These are phyloP conservation scores for Cryoendolithus antarcticus DNA, from an alignment of 2,329 filamentous ascomycete genomes.

Conservation along the genomic window DNA sequence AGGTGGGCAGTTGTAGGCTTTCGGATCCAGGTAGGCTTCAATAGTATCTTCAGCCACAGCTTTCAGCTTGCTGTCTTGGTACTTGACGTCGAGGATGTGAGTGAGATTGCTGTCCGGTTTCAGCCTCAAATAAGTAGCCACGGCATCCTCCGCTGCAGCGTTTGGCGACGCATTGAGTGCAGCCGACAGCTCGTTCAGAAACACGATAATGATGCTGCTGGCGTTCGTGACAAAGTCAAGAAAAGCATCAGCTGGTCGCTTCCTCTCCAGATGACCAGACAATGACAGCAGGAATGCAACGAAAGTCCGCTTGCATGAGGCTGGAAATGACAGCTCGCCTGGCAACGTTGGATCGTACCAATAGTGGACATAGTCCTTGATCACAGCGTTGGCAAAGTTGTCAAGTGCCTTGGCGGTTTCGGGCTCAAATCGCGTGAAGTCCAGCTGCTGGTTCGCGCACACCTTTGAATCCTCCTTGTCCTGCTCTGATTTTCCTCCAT, in stretches of 20 bases:
- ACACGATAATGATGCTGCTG: constrained; percentile 88
- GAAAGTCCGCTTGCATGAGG: constrained; percentile 62
- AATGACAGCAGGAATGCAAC: constrained; percentile 71
- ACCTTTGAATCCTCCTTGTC: constrained; percentile 26
- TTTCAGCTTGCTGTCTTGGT: constrained; percentile 72
- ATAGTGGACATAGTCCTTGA: constrained; percentile 84
- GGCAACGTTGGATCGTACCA: constrained; percentile 75
- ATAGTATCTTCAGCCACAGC: constrained; percentile 78
- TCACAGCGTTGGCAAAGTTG: constrained; percentile 67
- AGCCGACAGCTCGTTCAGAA: constrained; percentile 74
- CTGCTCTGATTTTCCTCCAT: constrained; percentile 25
- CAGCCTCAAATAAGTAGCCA: constrained; percentile 65
- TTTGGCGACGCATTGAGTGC: constrained; percentile 49
- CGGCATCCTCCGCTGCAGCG: constrained; percentile 49
- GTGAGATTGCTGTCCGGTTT: constrained; percentile 77
- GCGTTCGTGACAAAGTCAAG: constrained; percentile 90
- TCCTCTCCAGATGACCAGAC: constrained; percentile 70
- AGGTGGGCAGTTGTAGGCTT: constrained; percentile 66
- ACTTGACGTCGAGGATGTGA: constrained; percentile 65
- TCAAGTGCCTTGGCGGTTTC: constrained; percentile 68
- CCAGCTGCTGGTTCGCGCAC: constrained; percentile 33
- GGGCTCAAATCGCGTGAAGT: constrained; percentile 71
- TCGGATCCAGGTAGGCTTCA: constrained; percentile 68
- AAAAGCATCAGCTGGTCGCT: constrained; percentile 83
- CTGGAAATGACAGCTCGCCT: constrained; percentile 65